These are phyloP conservation scores for Cercospora sp. DNA, from an alignment of 2,329 filamentous ascomycete species.

Conservation along the genomic window DNA sequence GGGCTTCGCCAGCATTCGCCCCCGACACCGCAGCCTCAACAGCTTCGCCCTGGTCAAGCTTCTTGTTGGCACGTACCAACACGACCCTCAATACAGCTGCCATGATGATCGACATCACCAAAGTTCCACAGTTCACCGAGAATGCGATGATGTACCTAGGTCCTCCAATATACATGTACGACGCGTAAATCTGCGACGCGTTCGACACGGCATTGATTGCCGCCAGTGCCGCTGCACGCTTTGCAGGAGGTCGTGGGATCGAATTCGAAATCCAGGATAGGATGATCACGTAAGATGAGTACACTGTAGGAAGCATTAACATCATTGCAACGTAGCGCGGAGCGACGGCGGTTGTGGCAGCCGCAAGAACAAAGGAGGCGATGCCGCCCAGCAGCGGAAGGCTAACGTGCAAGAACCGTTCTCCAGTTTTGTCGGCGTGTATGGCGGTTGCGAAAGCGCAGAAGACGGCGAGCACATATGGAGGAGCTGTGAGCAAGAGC, in stretches of 20 bases:
- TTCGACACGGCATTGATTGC: conserved; percentile 72
- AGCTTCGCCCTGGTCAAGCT: conserved; percentile 63
- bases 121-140: conserved; percentile 56
- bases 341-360: conserved; percentile 31
- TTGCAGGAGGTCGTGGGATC: conserved; percentile 72
- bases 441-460: conserved; percentile 40
- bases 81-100: conserved; percentile 64
- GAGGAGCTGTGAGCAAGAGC: conserved; percentile 39
- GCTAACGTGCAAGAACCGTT: conserved; percentile 44
- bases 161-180: conserved; percentile 40
- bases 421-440: conserved; percentile 43
- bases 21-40: conserved; percentile 56
- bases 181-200: conserved; percentile 62
- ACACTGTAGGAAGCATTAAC: conserved; percentile 42
- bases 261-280: conserved; percentile 78
- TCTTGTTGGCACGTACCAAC: conserved; percentile 66
- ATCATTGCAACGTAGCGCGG: conserved; percentile 40
- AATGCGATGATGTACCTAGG: conserved; percentile 39
- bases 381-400: conserved; percentile 36
- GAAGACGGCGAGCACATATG: conserved; percentile 40
- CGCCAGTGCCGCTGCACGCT: conserved; percentile 70
- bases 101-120: conserved; percentile 62
- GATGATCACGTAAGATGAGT: conserved; percentile 53
- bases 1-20: conserved; percentile 49
- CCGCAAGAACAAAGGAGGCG: conserved; percentile 37